Percentiles rank a stretch among this genome's conserved stretches.
Conservation (phyloP, 495 filamentous ascomycete species). For the Trichoderma asperelloides region DNA sequence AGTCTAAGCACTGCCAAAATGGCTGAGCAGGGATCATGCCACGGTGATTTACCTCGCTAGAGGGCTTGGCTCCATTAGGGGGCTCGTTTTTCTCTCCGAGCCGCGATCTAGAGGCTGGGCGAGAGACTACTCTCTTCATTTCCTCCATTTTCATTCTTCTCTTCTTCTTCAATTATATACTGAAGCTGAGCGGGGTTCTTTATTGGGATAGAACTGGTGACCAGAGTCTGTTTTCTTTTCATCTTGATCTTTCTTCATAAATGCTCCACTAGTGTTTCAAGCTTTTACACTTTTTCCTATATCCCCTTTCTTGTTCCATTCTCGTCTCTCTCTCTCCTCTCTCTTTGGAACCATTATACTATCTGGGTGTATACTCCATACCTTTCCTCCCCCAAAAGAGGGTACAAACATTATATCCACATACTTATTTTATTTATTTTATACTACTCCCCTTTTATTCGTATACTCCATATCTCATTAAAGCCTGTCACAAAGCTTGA, state of each 20-base stretch:
- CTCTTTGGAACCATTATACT: background rate
- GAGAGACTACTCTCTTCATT: background rate
- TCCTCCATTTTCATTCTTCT: background rate
- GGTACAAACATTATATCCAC: slow-evolving; percentile 1
- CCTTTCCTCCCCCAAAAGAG: background rate
- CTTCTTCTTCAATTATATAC: no score
- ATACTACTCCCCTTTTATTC: background rate
- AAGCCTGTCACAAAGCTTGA: background rate
- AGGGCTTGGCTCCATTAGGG: background rate
- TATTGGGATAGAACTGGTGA: background rate
- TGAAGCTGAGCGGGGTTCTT: background rate
- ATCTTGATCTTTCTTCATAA: background rate
- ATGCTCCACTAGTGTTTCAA: background rate
- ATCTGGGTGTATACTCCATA: background rate
- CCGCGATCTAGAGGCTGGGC: no score
- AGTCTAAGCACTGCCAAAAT: background rate
- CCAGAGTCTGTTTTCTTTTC: background rate
- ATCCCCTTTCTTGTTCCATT: background rate
- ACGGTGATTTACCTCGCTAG: background rate
- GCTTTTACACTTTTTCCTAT: background rate
- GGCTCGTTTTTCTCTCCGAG: background rate
- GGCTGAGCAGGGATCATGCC: background rate
- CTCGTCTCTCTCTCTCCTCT: background rate
- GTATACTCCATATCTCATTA: background rate
- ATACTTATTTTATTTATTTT: background rate